Percentiles rank a stretch among this genome's conserved stretches.
phyloP scores from a whole-genome alignment of 768 basidiomycete genomes.

The Galerina sulciceps region DNA sequence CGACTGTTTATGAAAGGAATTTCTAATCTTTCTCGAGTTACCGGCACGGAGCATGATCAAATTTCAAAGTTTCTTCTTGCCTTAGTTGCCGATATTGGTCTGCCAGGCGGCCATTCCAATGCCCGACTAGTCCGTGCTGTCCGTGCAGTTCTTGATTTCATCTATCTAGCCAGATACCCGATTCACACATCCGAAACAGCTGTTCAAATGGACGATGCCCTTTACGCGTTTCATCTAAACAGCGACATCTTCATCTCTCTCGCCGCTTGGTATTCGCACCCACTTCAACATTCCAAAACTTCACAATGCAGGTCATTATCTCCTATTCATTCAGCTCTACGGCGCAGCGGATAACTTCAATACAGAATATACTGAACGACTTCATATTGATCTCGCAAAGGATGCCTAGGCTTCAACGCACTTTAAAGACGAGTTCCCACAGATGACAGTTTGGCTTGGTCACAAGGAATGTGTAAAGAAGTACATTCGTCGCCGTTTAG shows the following conservation, averaged over 20 bases:
- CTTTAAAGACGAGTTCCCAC: slow-evolving; percentile 31
- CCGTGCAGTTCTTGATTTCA: slow-evolving; percentile 15
- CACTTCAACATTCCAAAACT: slow-evolving; percentile 43
- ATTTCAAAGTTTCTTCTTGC: too few species aligned
- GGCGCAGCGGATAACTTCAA: slow-evolving; percentile 36
- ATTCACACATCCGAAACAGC: slow-evolving; percentile 17
- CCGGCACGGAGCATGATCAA: neutral
- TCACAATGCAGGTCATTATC: slow-evolving; percentile 33
- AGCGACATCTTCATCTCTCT: slow-evolving; percentile 13
- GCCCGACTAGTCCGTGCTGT: slow-evolving; percentile 7
- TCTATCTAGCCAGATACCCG: slow-evolving; percentile 17
- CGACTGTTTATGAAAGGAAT: too few species aligned
- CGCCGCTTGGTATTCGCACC: slow-evolving; percentile 25
- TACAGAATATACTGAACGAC: slow-evolving; percentile 37
- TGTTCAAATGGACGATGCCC: slow-evolving; percentile 6
- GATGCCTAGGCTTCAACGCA: slow-evolving; percentile 20
- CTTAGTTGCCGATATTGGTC: neutral
- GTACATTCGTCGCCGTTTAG: slow-evolving; percentile 30
- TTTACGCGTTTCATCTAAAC: slow-evolving; percentile 7
- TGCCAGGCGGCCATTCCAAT: slow-evolving; percentile 7
- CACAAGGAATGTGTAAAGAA: slow-evolving; percentile 36
- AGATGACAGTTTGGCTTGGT: slow-evolving; percentile 45
- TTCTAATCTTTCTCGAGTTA: neutral
- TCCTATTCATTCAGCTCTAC: slow-evolving; percentile 22
- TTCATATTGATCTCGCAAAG: slow-evolving; percentile 27